phyloP scores from a whole-genome alignment of 345 rosid genomes.

The Eucalyptus melliodora region DNA sequence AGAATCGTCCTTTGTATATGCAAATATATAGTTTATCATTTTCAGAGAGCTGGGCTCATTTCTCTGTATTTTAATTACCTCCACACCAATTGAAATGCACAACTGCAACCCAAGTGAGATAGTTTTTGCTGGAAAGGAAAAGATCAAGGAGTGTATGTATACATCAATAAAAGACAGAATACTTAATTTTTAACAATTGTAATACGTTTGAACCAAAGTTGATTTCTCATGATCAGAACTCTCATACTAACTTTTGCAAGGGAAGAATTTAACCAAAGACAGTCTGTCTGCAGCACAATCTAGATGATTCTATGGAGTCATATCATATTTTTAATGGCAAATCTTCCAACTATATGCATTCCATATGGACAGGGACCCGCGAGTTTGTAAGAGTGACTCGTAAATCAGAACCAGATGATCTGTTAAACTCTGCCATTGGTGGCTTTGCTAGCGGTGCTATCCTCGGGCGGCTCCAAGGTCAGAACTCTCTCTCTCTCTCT shows the following conservation, averaged over 20 bases:
- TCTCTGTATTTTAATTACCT: not conserved
- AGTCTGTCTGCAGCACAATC: not conserved
- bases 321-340: not conserved
- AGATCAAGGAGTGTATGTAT: not conserved
- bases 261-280: not conserved
- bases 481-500: not conserved
- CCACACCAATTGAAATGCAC: not conserved
- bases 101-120: not conserved
- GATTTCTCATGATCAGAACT: not conserved
- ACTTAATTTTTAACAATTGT: not conserved
- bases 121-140: not conserved
- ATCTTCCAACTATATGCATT: not conserved
- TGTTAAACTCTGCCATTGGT: conserved; percentile 60
- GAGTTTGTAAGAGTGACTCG: conserved; percentile 65
- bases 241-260: not conserved
- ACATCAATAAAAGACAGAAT: not conserved
- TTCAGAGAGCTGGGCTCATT: not conserved
- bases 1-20: not conserved
- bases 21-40: not conserved
- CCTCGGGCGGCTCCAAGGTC: conserved; percentile 85
- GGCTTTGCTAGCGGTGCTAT: conserved; percentile 79
- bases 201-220: not conserved
- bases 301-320: not conserved
- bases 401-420: conserved; percentile 57
- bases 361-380: conserved; percentile 41